phyloP scores from a whole-genome alignment of 1,284 basidiomycete genomes.

The Puccinia coronata region DNA sequence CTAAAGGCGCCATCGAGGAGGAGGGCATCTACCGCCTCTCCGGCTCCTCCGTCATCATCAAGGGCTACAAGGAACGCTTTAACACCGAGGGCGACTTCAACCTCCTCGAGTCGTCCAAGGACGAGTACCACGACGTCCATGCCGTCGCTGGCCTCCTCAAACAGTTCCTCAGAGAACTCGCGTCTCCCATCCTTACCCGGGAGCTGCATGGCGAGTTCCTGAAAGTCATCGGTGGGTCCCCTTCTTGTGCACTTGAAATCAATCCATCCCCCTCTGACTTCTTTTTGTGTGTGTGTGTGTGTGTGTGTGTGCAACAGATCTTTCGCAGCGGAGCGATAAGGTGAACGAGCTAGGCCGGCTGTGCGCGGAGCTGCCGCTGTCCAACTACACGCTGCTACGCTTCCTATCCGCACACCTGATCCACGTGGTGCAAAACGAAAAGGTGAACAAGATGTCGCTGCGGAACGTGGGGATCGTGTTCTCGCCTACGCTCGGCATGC shows the following conservation, averaged over 20 bases:
- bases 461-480: conserved; percentile 98
- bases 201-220: conserved; percentile 85
- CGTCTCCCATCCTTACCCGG: conserved; percentile 84
- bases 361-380: conserved; percentile 80
- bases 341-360: conserved; percentile 81
- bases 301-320: neutral
- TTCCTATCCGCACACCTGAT: conserved; percentile 94
- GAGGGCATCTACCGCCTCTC: conserved; percentile 96
- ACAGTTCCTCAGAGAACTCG: conserved; percentile 83
- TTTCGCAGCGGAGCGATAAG: conserved; percentile 82
- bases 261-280: too few species aligned
- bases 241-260: conserved; percentile 33
- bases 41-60: conserved; percentile 90
- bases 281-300: too few species aligned
- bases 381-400: conserved; percentile 90
- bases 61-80: conserved; percentile 87
- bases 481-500: conserved; percentile 89
- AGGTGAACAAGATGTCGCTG: conserved; percentile 97
- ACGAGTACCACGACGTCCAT: conserved; percentile 92
- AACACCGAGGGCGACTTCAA: conserved; percentile 91
- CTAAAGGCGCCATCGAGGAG: conserved; percentile 87
- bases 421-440: conserved; percentile 84
- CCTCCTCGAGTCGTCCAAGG: conserved; percentile 67
- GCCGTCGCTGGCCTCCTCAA: conserved; percentile 91
- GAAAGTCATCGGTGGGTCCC: conserved; percentile 77